These are phyloP conservation scores for Emergomyces africanus DNA, from an alignment of 2,329 filamentous ascomycete species.

Conservation along the genomic window DNA sequence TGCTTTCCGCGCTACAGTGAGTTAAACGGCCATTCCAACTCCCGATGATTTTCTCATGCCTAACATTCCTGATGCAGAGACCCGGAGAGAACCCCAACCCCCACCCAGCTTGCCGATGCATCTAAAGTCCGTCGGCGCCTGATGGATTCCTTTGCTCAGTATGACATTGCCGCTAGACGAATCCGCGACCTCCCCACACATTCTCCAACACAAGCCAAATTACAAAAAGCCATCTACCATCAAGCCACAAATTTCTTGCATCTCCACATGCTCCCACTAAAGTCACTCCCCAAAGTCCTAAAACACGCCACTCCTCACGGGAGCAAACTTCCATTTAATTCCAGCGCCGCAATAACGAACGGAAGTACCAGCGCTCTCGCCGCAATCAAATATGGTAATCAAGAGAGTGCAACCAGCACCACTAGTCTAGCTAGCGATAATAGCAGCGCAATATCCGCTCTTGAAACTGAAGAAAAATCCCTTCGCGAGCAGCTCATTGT, in stretches of 20 bases:
- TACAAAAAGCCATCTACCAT: conserved; percentile 73
- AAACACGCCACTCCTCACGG: conserved; percentile 46
- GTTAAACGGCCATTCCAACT: conserved; percentile 10
- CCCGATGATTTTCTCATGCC: conserved; percentile 6
- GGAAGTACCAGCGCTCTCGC: conserved; percentile 36
- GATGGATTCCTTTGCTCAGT: conserved; percentile 80
- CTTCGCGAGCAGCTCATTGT: conserved; percentile 69
- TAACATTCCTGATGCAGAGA: conserved; percentile 30
- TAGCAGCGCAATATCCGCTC: conserved; percentile 46
- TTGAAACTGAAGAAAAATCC: conserved; percentile 75
- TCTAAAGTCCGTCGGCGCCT: conserved; percentile 80
- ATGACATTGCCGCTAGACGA: conserved; percentile 67
- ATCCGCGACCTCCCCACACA: conserved; percentile 66
- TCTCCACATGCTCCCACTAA: conserved; percentile 80
- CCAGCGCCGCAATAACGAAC: conserved; percentile 16
- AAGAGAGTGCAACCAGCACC: conserved; percentile 34
- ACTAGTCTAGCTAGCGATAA: conserved; percentile 42
- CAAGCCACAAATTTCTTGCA: conserved; percentile 76
- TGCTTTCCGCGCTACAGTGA: conserved; percentile 57
- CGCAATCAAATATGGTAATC: conserved; percentile 45
- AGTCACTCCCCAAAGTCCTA: conserved; percentile 56
- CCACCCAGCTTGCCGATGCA: conserved; percentile 67
- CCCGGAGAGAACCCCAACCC: conserved; percentile 50
- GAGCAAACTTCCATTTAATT: conserved; percentile 8
- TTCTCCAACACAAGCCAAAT: conserved; percentile 55